Base-by-base conservation (phyloP, 768 basidiomycete genomes). In the Dentipellis sp. region DNA sequence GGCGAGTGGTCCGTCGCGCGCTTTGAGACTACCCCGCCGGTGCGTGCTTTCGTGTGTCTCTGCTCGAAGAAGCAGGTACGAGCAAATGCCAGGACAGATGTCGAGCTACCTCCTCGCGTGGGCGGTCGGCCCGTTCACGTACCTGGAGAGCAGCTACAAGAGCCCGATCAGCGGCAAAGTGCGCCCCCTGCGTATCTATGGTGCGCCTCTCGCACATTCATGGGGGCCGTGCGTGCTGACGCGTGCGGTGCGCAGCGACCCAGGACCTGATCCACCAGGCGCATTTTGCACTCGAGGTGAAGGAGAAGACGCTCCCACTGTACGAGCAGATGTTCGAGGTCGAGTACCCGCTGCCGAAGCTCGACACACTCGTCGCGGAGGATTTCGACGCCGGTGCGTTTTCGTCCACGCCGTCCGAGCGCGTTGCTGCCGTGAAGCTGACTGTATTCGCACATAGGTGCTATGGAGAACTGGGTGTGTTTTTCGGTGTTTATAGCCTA, bases 321-420 rank as follows among this genome's bases (percentile, higher is more conserved):
- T 97, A 94, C 69, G 94, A 98, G 71, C 76, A 86, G 66, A 78
- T 95, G 55, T 97, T 97, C 66, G 85, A 94, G 61, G 84, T 97
- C 60, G 88, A 87, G 56, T 98, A 86, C 68, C 92, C 94, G 21
- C 78, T 98, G 23, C 91, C 93, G 5, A 97, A 98, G 74, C 78
- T 98, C 48, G 95, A 97, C 65, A 94, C 94, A 2, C 77, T 98
- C 12, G 90, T 92, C 56, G 93, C 84, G 4, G 80, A 79, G 53
- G 94, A 97, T 67, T 97, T 97, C 62, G 93, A 95, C 65, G 85
- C 87, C 34, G 90, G 86, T 74, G 69, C 66, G 62, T 58, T 21
- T n/a, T 35, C 40, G 23, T 38, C 29, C 16, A 53, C 39, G 46
- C 19, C 48, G 12, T 17, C 46, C 21, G 19, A 56, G 39, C 34